Evolutionary conservation across 2,329 filamentous ascomycete genomes (phyloP).

Genomic region (Annulohypoxylon truncatum): DNA sequence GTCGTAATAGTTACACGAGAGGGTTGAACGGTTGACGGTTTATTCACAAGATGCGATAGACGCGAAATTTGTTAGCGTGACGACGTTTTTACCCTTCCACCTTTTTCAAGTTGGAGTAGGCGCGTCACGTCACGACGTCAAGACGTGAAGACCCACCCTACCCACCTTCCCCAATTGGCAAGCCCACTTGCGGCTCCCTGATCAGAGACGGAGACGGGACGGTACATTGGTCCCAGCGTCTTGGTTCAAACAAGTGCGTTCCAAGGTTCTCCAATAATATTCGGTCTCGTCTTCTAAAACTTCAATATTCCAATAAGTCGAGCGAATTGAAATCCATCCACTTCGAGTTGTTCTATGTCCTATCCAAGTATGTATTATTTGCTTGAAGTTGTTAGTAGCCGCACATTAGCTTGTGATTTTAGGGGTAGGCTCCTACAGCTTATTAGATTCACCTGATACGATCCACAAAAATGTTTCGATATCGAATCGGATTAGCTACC

Average conservation of each 20-base stretch:
- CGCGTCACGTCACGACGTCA: conserved; percentile 22
- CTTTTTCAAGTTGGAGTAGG: conserved; percentile 1
- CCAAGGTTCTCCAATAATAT: conserved; percentile 1
- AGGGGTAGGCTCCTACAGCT: background rate
- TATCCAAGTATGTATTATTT: background rate
- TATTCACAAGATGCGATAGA: background rate
- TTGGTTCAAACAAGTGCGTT: conserved; percentile 17
- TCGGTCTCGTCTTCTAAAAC: background rate
- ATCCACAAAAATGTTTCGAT: conserved; percentile 2
- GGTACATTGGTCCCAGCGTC: conserved; percentile 17
- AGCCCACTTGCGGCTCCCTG: conserved; percentile 7
- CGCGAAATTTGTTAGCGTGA: conserved; percentile 5
- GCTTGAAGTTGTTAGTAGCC: background rate
- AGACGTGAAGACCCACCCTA: conserved; percentile 23
- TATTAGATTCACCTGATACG: background rate
- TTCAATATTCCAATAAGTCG: background rate
- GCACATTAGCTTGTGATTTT: background rate
- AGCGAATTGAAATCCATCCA: background rate
- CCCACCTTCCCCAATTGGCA: conserved; percentile 27
- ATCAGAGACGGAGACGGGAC: background rate
- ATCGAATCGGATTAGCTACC: conserved; percentile 14
- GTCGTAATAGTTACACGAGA: background rate
- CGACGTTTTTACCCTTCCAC: background rate
- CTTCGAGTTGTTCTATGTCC: background rate
- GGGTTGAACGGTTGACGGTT: background rate